Base-by-base conservation (phyloP, 1,284 basidiomycete genomes). In the Stygiomarasmius scandens region DNA sequence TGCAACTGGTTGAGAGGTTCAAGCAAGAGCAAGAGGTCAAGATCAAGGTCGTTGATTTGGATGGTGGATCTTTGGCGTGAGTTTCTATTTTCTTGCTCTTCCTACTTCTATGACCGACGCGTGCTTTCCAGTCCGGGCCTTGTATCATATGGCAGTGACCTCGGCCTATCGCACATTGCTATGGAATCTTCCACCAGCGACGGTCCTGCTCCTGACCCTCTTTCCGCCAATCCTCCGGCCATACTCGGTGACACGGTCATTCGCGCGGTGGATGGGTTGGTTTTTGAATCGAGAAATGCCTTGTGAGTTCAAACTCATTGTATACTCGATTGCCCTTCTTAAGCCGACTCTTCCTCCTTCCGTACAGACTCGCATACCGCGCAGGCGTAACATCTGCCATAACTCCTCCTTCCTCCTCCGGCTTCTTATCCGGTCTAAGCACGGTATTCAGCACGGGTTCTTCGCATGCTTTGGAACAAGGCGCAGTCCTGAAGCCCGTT, bases 231-330 rank as follows among this genome's bases (percentile, higher is more conserved):
- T 36, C 66, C 80, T 22, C 79, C 82, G 2, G 61, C 62, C 2
- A 70, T 88, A 45, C 61, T 86, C 34, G 75, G 62, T 20, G 76
- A 81, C 24, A 65, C 79, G 0, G 67, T 90, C 41, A 82, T 89
- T 24, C 78, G 79, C 32, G 92, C 87, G 0, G 81, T 84, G 4
- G 93, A 95, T 67, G 91, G 91, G 0, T 76, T 93, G 14, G 79
- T 83, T 54, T 93, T 90, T 64, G 78, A 77, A 3, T 84, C 84
- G 23, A 82, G 91, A 47, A 85, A 93, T 66, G 82, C 85, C 38
- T 70, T 91, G 86, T 90, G 63, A 66, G 87, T 72, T n/a, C n/a
- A n/a, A n/a, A n/a, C n/a, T n/a, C n/a, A n/a, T n/a, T n/a, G n/a
- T n/a, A n/a, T n/a, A n/a, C n/a, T n/a, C n/a, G n/a, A n/a, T n/a